Percentiles rank a stretch among this genome's conserved stretches.
These are phyloP conservation scores for Osmanthus fragrans DNA, from an alignment of 257 asterid species.

Conservation along the genomic window DNA sequence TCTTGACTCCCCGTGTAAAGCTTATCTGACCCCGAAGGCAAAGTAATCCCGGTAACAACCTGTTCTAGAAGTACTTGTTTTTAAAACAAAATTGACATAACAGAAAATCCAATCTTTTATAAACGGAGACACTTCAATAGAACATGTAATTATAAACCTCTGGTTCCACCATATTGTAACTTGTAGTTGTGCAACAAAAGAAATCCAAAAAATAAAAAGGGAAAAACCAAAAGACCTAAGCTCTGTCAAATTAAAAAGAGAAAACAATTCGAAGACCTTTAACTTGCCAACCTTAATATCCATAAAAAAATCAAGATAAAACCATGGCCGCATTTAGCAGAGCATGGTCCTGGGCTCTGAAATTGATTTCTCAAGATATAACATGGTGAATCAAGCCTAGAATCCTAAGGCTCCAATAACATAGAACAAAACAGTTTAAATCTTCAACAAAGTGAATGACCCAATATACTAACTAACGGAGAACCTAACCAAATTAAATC, in stretches of 20 bases:
- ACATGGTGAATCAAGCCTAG: not conserved
- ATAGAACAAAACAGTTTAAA: not conserved
- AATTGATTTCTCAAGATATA: constrained; percentile 9
- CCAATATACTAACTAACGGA: not conserved
- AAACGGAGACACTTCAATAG: not conserved
- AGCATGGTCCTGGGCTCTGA: not conserved
- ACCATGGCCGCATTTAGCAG: not conserved
- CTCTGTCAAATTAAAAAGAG: constrained; percentile 12
- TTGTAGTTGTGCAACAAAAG: constrained; percentile 2
- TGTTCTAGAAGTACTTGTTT: constrained; percentile 32
- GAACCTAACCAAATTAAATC: constrained; percentile 1
- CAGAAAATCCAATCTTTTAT: not conserved
- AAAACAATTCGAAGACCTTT: not conserved
- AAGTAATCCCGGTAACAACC: constrained; percentile 89
- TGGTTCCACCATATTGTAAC: not conserved
- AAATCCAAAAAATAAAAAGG: not conserved
- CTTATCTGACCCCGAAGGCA: constrained; percentile 89
- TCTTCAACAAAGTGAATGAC: constrained; percentile 21
- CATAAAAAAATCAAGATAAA: constrained; percentile 19
- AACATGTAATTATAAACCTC: not conserved
- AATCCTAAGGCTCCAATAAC: not conserved
- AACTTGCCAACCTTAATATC: constrained; percentile 7
- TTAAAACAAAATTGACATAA: constrained; percentile 10
- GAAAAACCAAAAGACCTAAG: constrained; percentile 6
- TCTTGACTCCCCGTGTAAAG: constrained; percentile 93